Conservation (phyloP, 2,329 filamentous ascomycete genomes). For the Aaosphaeria pasadenensis region DNA sequence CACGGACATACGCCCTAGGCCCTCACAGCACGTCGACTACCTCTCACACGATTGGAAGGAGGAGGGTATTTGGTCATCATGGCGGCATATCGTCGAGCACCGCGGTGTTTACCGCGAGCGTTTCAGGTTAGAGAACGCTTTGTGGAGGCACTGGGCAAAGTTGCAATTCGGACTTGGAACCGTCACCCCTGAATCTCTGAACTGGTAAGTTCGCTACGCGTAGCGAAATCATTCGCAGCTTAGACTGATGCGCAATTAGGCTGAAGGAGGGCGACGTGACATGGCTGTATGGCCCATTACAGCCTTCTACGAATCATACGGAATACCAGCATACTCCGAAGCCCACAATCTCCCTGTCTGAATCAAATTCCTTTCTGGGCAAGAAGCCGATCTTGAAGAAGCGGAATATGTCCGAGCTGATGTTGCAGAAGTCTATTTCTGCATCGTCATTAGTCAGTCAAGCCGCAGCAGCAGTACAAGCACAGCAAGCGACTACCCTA, state of each 20-base stretch:
- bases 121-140: conserved; percentile 86
- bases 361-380: conserved; percentile 63
- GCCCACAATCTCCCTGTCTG: conserved; percentile 55
- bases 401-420: conserved; percentile 91
- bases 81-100: conserved; percentile 86
- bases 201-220: conserved; percentile 68
- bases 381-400: conserved; percentile 97
- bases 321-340: conserved; percentile 49
- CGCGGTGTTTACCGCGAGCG: conserved; percentile 76
- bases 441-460: conserved; percentile 87
- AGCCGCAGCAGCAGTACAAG: conserved; percentile 80
- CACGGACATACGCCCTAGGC: conserved; percentile 68
- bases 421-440: conserved; percentile 85
- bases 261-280: conserved; percentile 96
- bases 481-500: conserved; percentile 69
- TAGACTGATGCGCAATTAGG: too few species aligned
- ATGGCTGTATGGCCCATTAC: conserved; percentile 92
- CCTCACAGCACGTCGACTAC: conserved; percentile 91
- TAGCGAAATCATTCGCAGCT: too few species aligned
- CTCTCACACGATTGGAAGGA: conserved; percentile 90
- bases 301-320: conserved; percentile 62
- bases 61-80: conserved; percentile 96
- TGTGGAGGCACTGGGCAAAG: conserved; percentile 96
- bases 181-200: conserved; percentile 84
- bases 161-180: conserved; percentile 83